These are phyloP conservation scores for Fusarium ramigenum DNA, from an alignment of 2,329 filamentous ascomycete genomes.

Conservation along the genomic window DNA sequence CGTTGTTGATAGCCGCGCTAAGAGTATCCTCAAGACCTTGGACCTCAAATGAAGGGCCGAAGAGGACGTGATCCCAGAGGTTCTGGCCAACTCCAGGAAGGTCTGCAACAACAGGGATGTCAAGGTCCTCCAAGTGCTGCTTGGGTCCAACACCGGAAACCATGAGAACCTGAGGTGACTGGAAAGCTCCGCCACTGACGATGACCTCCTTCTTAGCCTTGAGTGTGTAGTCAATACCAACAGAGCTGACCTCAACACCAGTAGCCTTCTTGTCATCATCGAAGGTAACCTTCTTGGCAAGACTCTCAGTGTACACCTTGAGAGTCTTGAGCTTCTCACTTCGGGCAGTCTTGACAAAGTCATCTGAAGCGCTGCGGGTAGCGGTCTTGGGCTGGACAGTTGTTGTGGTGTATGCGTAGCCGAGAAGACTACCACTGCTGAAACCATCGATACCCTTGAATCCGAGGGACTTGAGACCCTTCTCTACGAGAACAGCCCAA, in stretches of 20 bases:
- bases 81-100: conserved; percentile 36
- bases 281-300: conserved; percentile 58
- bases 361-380: conserved; percentile 41
- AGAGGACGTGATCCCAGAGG: conserved; percentile 34
- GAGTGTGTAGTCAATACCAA: conserved; percentile 25
- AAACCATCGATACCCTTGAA: conserved; percentile 37
- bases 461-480: conserved; percentile 42
- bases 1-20: conserved; percentile 30
- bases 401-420: conserved; percentile 39
- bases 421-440: conserved; percentile 36
- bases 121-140: conserved; percentile 3
- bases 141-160: conserved; percentile 35
- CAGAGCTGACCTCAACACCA: conserved; percentile 46
- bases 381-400: conserved; percentile 31
- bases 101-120: conserved; percentile 21
- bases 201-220: conserved; percentile 34
- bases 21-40: conserved; percentile 38
- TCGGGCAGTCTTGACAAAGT: conserved; percentile 42
- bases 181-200: conserved; percentile 27
- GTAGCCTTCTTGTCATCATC: conserved; percentile 50
- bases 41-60: conserved; percentile 30
- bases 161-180: conserved; percentile 36
- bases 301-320: conserved; percentile 52
- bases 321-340: conserved; percentile 45
- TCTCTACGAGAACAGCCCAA: conserved; percentile 34